These are phyloP conservation scores for Colletotrichum cordylinicola DNA, from an alignment of 2,329 filamentous ascomycete species.

Conservation along the genomic window DNA sequence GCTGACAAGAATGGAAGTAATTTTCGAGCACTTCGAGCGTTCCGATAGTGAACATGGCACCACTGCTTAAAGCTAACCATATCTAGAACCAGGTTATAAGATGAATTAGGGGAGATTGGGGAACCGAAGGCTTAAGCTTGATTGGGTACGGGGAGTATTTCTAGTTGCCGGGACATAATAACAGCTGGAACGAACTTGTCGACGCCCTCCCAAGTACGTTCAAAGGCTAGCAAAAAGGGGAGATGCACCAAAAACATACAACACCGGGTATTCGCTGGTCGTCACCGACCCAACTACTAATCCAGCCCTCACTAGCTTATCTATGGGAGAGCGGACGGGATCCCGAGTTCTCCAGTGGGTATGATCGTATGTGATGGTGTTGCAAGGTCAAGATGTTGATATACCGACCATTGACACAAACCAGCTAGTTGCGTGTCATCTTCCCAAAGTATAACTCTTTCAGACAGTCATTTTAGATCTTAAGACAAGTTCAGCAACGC, in stretches of 20 bases:
- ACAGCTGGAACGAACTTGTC: neutral
- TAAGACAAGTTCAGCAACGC: neutral
- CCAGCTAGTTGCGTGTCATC: neutral
- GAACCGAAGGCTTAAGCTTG: neutral
- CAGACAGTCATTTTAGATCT: neutral
- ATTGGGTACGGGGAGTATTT: neutral
- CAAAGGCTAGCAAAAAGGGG: neutral
- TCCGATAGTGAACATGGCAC: neutral
- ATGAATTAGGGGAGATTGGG: too few relatives aligned
- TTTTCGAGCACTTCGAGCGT: neutral
- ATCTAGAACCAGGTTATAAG: neutral
- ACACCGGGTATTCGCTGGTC: neutral
- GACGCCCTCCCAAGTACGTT: neutral
- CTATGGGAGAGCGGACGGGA: neutral
- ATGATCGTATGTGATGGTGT: neutral
- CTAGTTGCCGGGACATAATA: neutral
- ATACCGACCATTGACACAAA: neutral
- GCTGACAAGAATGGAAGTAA: neutral
- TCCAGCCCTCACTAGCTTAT: neutral
- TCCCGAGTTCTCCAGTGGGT: neutral
- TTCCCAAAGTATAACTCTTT: too few relatives aligned
- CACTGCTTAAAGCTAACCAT: neutral
- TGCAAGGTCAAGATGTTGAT: neutral
- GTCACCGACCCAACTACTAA: neutral
- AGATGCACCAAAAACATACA: neutral